Conservation (phyloP, 805 yeast species). For the Wickerhamiella brachini region DNA sequence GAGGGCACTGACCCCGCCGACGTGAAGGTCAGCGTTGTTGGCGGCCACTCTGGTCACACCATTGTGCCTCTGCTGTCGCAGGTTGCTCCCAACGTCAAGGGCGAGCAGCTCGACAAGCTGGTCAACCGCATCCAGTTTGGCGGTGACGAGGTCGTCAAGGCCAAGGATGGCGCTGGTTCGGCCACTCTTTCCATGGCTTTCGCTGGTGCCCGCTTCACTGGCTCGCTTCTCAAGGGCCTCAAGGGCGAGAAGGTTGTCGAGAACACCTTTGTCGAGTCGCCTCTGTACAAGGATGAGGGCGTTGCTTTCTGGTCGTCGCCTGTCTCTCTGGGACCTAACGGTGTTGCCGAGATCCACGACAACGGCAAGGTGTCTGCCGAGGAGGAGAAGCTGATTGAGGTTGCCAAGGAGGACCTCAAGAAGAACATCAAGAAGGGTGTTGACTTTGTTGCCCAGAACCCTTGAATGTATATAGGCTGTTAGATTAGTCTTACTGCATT, state of each 20-base stretch:
- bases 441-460: slow-evolving; percentile 47
- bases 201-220: slow-evolving; percentile 76
- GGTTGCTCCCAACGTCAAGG: slow-evolving; percentile 24
- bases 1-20: slow-evolving; percentile 34
- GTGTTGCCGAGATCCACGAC: slow-evolving; percentile 69
- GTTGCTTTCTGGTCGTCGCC: slow-evolving; percentile 92
- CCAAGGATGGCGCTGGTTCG: slow-evolving; percentile 88
- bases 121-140: slow-evolving; percentile 88
- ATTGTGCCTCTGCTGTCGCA: slow-evolving; percentile 70
- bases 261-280: slow-evolving; percentile 49
- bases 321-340: slow-evolving; percentile 85
- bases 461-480: slow-evolving; percentile 12
- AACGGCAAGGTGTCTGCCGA: slow-evolving; percentile 61
- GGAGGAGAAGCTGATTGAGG: slow-evolving; percentile 72
- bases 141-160: slow-evolving; percentile 93
- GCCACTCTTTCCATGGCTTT: slow-evolving; percentile 95
- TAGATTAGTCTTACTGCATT: background rate
- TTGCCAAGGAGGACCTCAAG: slow-evolving; percentile 74
- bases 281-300: slow-evolving; percentile 75
- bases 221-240: slow-evolving; percentile 33
- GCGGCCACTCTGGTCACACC: slow-evolving; percentile 93
- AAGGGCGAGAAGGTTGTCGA: slow-evolving; percentile 35
- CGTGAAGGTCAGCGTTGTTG: slow-evolving; percentile 57
- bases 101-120: slow-evolving; percentile 31
- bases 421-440: slow-evolving; percentile 88